Percentiles rank a stretch among this genome's conserved stretches.
These are phyloP conservation scores for Bonia amplexicaulis DNA, from an alignment of 176 grass and related monocot species.

Conservation along the genomic window DNA sequence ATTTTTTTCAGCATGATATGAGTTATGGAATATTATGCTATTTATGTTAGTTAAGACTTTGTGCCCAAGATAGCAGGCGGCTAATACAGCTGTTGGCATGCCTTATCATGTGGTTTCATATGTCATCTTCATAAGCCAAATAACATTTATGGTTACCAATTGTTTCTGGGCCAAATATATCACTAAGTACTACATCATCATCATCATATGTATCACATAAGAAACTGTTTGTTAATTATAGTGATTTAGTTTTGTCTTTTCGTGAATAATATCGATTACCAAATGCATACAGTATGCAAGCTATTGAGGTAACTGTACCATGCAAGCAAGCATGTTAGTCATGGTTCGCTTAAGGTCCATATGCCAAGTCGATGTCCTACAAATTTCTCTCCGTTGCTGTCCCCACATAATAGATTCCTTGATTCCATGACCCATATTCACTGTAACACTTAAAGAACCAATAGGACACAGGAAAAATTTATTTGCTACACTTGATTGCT, in stretches of 20 bases:
- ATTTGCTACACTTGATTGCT: background rate
- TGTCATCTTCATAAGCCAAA: background rate
- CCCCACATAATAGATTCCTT: background rate
- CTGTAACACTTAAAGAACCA: background rate
- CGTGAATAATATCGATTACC: background rate
- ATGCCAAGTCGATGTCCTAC: background rate
- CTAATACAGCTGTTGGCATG: background rate
- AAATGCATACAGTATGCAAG: background rate
- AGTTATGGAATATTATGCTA: background rate
- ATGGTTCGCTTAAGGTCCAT: background rate
- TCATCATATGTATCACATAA: background rate
- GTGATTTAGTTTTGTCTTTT: background rate
- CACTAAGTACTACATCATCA: background rate
- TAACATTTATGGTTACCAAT: background rate
- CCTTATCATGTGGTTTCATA: background rate
- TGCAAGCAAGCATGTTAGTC: background rate
- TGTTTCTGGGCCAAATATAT: background rate
- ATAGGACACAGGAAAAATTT: background rate
- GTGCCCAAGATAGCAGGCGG: background rate
- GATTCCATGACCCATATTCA: background rate
- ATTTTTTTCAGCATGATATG: constrained; percentile 1
- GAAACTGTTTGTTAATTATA: constrained; percentile 2
- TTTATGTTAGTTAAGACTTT: background rate
- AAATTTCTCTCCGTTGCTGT: background rate
- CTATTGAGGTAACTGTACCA: background rate